Conservation (phyloP, 305 asterid species). For the Fraxinus nigra region DNA sequence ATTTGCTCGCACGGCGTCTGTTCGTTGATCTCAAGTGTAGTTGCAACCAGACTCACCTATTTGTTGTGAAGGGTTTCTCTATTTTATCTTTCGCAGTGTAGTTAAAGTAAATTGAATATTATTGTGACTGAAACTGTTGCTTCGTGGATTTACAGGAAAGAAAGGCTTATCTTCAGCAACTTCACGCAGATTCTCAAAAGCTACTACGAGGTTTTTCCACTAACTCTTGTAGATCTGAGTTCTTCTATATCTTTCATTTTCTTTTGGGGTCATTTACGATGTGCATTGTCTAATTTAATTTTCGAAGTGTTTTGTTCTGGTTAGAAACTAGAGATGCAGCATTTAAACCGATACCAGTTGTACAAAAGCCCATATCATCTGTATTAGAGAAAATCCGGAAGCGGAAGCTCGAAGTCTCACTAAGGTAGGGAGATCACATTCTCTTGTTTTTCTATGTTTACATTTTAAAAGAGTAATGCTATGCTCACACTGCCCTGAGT, state of each 20-base stretch:
- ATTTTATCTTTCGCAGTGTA: background rate
- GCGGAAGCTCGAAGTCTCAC: conserved; percentile 73
- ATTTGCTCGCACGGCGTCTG: background rate
- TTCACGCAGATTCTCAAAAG: conserved; percentile 90
- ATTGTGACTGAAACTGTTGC: conserved; percentile 9
- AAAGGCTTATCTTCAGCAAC: conserved; percentile 54
- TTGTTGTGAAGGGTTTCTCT: background rate
- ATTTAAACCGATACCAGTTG: conserved; percentile 62
- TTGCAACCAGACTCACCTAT: background rate
- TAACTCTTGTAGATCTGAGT: background rate
- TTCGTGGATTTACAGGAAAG: conserved; percentile 53
- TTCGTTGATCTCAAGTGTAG: background rate
- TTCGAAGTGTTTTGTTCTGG: conserved; percentile 9
- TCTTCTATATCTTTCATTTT: background rate
- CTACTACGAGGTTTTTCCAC: conserved; percentile 60
- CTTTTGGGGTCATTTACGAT: background rate
- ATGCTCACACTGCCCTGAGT: background rate
- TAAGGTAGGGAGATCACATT: conserved; percentile 43
- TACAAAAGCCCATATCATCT: conserved; percentile 83
- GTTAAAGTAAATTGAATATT: conserved; percentile 4
- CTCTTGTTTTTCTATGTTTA: background rate
- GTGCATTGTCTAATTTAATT: conserved; percentile 3
- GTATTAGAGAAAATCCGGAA: conserved; percentile 83
- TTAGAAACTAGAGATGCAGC: conserved; percentile 72
- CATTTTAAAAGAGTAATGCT: background rate